Base-by-base conservation (phyloP, 1,139 yeast species). In the Candida smagusa region DNA sequence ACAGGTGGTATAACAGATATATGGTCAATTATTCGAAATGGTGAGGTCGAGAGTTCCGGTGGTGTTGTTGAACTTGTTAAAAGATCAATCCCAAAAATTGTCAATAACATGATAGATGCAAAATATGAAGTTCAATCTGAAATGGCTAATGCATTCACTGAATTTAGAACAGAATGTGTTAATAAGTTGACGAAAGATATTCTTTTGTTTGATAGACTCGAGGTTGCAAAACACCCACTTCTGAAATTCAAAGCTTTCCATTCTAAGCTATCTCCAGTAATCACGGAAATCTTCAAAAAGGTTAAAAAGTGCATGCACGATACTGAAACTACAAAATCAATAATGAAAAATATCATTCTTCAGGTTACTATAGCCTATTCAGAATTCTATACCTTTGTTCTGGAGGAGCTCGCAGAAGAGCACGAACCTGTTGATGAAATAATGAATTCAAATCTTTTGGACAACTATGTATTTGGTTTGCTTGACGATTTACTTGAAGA, bases 101-200 rank as follows among this genome's bases (percentile, higher is more conserved):
- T 86, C 9, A 83, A 81, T 50, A 84, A 86, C 56, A 84, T 84
- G 87, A 76, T 83, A 35, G 97, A 90, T 59, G 95, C 96, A 16
- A 79, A 87, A 47, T 71, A 61, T 34, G 97, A 89, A 56, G 68
- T 89, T 28, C 86, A 84, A 48, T 68, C 79, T 12, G 90, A 84
- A 48, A 68, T 90, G 45, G 74, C 90, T 46, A 79, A 77, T 45
- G 69, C 82, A 2, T 86, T 88, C 13, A 84, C 81, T 44, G 79
- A 74, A 21, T 80, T 87, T 38, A 65, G 77, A 16, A 59, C 66
- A 16, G 67, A 65, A 12, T 64, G 73, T 31, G 54, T 70, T 7
- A 61, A 63, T 35, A 46, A 50, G 3, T 61, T 74, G 22, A 61
- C 68, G 31, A 61, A 57, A 35, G 69, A 70, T 6, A 55, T 61